A percentile compares a stretch with the other conserved stretches of the same genome.
Conservation (phyloP, 2,329 filamentous ascomycete species). For the Graphiopsis chlorocephala region DNA sequence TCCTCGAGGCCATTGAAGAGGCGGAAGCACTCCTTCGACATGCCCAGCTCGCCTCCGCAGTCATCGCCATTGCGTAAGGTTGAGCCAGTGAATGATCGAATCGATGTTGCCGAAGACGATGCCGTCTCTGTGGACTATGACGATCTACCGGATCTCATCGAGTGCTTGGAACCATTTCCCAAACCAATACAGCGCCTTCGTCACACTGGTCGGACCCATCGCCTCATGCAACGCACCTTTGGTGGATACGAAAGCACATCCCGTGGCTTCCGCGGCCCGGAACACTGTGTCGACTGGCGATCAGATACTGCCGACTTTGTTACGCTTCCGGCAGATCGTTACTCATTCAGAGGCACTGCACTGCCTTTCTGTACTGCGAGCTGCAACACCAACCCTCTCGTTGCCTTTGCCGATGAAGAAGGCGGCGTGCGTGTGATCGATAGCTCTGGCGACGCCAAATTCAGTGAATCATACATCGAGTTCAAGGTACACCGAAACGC, state of each 20-base stretch:
- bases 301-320: conserved; percentile 60
- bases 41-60: conserved; percentile 47
- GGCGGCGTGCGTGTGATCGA: conserved; percentile 64
- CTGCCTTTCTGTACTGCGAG: conserved; percentile 65
- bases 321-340: conserved; percentile 53
- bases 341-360: conserved; percentile 49
- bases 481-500: conserved; percentile 68
- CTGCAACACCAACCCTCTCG: conserved; percentile 66
- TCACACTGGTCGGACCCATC: conserved; percentile 34
- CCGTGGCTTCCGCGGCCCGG: conserved; percentile 37
- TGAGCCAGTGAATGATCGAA: conserved; percentile 20
- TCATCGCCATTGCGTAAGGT: conserved; percentile 48
- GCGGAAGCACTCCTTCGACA: conserved; percentile 34
- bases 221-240: conserved; percentile 46
- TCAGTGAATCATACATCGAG: conserved; percentile 56
- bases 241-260: conserved; percentile 42
- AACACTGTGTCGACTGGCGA: conserved; percentile 54
- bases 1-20: conserved; percentile 29
- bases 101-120: conserved; percentile 24
- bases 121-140: conserved; percentile 22
- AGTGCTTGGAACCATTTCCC: conserved; percentile 43
- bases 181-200: conserved; percentile 40
- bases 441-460: conserved; percentile 53
- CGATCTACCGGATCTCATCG: conserved; percentile 39
- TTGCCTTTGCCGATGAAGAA: conserved; percentile 69